phyloP scores from a whole-genome alignment of 2,329 filamentous ascomycete species.

The Sporothrix inflata region DNA sequence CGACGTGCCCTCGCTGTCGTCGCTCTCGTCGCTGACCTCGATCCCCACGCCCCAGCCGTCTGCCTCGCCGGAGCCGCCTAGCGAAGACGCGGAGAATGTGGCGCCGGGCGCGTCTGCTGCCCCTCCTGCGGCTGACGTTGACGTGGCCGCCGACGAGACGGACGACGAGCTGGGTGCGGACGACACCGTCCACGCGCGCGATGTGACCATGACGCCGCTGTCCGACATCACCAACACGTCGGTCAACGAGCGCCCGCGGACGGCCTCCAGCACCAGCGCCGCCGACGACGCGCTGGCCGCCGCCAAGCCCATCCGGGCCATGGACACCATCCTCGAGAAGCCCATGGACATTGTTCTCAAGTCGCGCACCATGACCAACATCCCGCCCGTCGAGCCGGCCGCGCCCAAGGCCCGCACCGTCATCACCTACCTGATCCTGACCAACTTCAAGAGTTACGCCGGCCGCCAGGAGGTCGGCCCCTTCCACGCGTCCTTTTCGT shows the following conservation, averaged over 20 bases:
- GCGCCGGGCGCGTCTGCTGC: not conserved
- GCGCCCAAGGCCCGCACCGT: slow-evolving; percentile 85
- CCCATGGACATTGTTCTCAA: slow-evolving; percentile 95
- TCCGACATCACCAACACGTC: slow-evolving; percentile 70
- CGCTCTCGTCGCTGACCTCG: slow-evolving; percentile 17
- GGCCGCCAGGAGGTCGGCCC: slow-evolving; percentile 93
- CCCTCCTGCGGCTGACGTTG: not conserved
- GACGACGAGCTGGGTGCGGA: slow-evolving; percentile 21
- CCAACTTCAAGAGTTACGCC: slow-evolving; percentile 99
- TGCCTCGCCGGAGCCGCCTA: slow-evolving; percentile 9
- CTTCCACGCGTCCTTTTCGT: slow-evolving; percentile 96
- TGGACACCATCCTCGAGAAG: slow-evolving; percentile 78
- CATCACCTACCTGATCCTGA: slow-evolving; percentile 87
- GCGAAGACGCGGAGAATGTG: slow-evolving; percentile 9
- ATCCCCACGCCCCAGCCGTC: slow-evolving; percentile 8
- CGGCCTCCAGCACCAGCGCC: slow-evolving; percentile 36
- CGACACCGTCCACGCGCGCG: slow-evolving; percentile 17
- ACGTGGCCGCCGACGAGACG: slow-evolving; percentile 8
- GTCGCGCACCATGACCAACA: slow-evolving; percentile 71
- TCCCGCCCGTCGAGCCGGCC: slow-evolving; percentile 68
- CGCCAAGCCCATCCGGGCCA: slow-evolving; percentile 72
- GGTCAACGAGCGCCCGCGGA: slow-evolving; percentile 61
- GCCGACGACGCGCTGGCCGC: slow-evolving; percentile 53
- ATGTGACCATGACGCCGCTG: slow-evolving; percentile 55
- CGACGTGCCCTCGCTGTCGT: slow-evolving; percentile 47